These are phyloP conservation scores for Nevesoporus exiguus DNA, from an alignment of 768 basidiomycete species.

Conservation along the genomic window DNA sequence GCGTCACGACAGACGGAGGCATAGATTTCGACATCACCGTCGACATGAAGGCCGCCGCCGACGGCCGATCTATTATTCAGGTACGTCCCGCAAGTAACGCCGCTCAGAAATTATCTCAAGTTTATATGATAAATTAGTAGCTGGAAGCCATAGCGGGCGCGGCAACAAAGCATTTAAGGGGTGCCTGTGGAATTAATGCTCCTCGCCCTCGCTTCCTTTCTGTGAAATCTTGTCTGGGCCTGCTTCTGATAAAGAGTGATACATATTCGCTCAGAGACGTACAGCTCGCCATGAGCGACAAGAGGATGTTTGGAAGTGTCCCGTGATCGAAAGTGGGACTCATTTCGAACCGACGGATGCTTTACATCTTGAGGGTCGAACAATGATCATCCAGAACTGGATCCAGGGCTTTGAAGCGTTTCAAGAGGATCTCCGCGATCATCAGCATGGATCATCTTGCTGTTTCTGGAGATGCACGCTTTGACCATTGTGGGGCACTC, in stretches of 20 bases:
- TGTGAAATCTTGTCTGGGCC: slow-evolving; percentile 83
- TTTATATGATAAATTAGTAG: slow-evolving; percentile 27
- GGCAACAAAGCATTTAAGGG: slow-evolving; percentile 90
- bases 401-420: slow-evolving; percentile 90
- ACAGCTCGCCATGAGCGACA: slow-evolving; percentile 78
- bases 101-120: slow-evolving; percentile 6
- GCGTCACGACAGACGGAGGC: slow-evolving; percentile 81
- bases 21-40: slow-evolving; percentile 95
- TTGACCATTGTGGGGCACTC: slow-evolving; percentile 82
- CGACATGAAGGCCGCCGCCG: slow-evolving; percentile 85
- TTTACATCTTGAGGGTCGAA: background rate
- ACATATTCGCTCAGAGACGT: slow-evolving; percentile 91
- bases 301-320: slow-evolving; percentile 79
- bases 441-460: slow-evolving; percentile 93
- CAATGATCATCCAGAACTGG: slow-evolving; percentile 30
- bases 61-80: slow-evolving; percentile 83
- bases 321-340: slow-evolving; percentile 77
- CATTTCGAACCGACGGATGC: slow-evolving; percentile 88
- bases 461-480: slow-evolving; percentile 84
- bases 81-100: slow-evolving; percentile 27
- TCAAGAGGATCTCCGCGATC: slow-evolving; percentile 91
- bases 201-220: slow-evolving; percentile 93
- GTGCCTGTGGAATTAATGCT: slow-evolving; percentile 92
- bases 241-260: slow-evolving; percentile 88
- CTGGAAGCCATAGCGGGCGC: slow-evolving; percentile 93